phyloP scores from a whole-genome alignment of 768 basidiomycete genomes.

The Naganishia randhawae region DNA sequence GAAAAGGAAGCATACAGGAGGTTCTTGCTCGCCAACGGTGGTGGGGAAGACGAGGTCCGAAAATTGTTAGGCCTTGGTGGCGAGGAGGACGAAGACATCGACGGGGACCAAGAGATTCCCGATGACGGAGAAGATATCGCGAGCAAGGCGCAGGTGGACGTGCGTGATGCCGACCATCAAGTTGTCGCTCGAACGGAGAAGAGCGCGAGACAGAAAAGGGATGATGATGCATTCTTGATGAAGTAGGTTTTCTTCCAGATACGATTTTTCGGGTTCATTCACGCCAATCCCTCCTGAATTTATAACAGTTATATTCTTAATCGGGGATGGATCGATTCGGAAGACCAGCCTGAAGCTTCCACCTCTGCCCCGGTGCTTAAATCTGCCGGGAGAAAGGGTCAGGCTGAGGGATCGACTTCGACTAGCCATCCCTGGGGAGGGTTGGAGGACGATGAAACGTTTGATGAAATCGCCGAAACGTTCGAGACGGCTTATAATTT shows the following conservation, averaged over 20 bases:
- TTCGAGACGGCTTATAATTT: constrained; percentile 98
- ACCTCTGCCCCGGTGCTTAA: constrained; percentile 25
- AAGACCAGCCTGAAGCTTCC: constrained; percentile 47
- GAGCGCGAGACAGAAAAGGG: constrained; percentile 57
- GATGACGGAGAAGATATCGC: constrained; percentile 7
- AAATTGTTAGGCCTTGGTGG: constrained; percentile 59
- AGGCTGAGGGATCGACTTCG: constrained; percentile 37
- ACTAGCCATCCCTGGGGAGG: constrained; percentile 47
- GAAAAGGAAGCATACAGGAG: constrained; percentile 83
- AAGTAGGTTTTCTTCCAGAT: constrained; percentile 60
- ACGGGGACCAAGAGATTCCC: constrained; percentile 32
- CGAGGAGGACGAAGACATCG: constrained; percentile 44
- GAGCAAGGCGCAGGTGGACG: constrained; percentile 44
- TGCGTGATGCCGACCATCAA: constrained; percentile 36
- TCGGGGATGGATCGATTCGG: constrained; percentile 91
- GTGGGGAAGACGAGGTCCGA: constrained; percentile 65
- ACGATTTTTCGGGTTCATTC: not conserved
- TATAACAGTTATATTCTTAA: constrained; percentile 81
- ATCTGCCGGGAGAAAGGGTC: constrained; percentile 31
- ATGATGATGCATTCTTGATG: constrained; percentile 81
- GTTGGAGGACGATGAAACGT: constrained; percentile 60
- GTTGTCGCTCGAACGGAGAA: constrained; percentile 36
- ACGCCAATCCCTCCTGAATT: not conserved
- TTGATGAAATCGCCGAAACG: constrained; percentile 82
- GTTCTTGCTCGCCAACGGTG: constrained; percentile 68